Base-by-base conservation (phyloP, 305 asterid genomes). In the Rubia occidens region DNA sequence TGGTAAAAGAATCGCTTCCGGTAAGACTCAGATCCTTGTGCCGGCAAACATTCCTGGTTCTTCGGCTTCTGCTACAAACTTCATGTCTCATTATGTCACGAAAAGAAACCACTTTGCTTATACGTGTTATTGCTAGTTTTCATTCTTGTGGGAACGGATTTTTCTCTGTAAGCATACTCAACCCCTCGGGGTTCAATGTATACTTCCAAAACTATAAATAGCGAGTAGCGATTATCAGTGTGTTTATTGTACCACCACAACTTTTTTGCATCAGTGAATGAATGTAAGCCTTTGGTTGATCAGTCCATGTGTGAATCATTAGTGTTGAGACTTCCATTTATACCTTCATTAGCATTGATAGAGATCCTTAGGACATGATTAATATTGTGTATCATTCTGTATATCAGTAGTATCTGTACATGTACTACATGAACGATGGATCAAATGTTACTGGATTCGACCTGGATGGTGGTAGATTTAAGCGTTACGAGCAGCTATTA, bases 21-120 rank as follows among this genome's bases (percentile, higher is more conserved):
- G 96, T 26, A 81, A 76, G 83, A 90, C 91, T 61, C 89, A 80
- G 83, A 89, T 94, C 78, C 95, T 90, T 66, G 97, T 94, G 64
- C 99, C 99, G 17, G 85, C 87, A 62, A 75, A 78, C 40, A 83
- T 84, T 65, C 78, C 88, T 54, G 77, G 69, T 40, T 80, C 97
- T 58, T 84, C 96, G 17, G 95, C 96, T 44, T 70, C 90, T 80
- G 77, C 88, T 6, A 82, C 80, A 21, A 85, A 91, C 3, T 86
- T 80, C 78, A 44, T 85, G 35, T 94, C 99, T 15, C 97, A 86
- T 79, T 94, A 90, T 66, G 83, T 94, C 79, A 64, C 90, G 11
- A 84, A 86, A 75, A 87, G 80, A 89, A 94, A 90, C 82, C 98
- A 94, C 81, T 87, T 88, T 60, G 96, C 95, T 3, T 89, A 88